A percentile compares a stretch with the other conserved stretches of the same genome.
phyloP scores from a whole-genome alignment of 192 early-diverging fungal species.

The Kappamyces sp. region DNA sequence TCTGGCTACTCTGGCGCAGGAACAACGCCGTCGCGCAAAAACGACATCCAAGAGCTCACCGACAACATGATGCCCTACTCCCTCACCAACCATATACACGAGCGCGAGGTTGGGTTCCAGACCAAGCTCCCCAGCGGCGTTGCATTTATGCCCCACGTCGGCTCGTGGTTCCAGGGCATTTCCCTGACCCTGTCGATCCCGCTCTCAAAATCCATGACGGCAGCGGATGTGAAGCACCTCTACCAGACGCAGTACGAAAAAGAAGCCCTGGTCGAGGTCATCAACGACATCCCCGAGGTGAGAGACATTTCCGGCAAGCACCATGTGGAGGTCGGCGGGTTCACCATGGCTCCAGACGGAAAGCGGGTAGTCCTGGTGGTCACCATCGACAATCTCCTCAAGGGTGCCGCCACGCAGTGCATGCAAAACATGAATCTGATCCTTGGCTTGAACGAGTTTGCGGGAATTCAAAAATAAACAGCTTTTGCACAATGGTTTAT shows the following conservation, averaged over 20 bases:
- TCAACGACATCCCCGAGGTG: constrained; percentile 73
- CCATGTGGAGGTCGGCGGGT: constrained; percentile 85
- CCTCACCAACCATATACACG: constrained; percentile 93
- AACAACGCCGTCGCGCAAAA: constrained; percentile 93
- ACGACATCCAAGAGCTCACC: constrained; percentile 74
- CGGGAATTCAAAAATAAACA: constrained; percentile 67
- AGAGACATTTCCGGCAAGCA: constrained; percentile 85
- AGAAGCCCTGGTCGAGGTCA: constrained; percentile 79
- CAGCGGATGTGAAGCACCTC: constrained; percentile 60
- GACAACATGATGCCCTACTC: constrained; percentile 93
- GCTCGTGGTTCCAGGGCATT: constrained; percentile 91
- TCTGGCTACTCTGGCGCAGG: constrained; percentile 99
- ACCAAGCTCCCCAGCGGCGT: constrained; percentile 28
- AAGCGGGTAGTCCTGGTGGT: constrained; percentile 82
- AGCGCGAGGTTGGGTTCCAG: constrained; percentile 82
- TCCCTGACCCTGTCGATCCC: constrained; percentile 84
- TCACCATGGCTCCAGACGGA: constrained; percentile 63
- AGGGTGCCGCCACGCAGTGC: constrained; percentile 99
- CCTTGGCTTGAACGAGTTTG: constrained; percentile 80
- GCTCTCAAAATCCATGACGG: constrained; percentile 65
- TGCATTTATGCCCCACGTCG: constrained; percentile 87
- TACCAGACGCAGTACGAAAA: constrained; percentile 66
- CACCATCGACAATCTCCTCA: constrained; percentile 94
- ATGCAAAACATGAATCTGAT: constrained; percentile 93
- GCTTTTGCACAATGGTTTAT: constrained; percentile 1